Evolutionary conservation across 176 grass and related monocot species (phyloP), one percentile per base, ranked within the genome.

Genomic region (Rhynchospora pubera): DNA sequence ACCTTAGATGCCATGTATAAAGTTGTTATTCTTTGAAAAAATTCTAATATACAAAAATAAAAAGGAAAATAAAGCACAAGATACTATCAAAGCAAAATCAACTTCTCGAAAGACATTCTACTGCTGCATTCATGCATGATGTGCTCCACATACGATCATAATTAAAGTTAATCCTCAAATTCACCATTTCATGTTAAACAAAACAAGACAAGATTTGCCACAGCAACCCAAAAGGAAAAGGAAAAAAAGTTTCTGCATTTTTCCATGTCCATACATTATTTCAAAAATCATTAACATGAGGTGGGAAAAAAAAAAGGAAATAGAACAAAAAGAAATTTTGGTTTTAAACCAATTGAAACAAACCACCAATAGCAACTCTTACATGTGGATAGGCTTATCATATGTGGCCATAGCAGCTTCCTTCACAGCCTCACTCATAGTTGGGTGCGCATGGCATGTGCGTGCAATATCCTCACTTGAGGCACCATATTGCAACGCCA

Each of bases 361-460:
- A 80, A 80, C 42, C 24, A 46, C 60, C 42, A 77, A 51, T 14
- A 6, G 12, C 16, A 58, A 8, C 71, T 43, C 18, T 66, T 75
- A 89, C 23, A 94, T 92, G 77, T 94, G 94, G 66, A 97, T 92
- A 8, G 91, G 88, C 68, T 94, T 97, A 19, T 72, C 64, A 58
- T 90, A 94, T 16, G 90, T 94, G 5, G 93, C 85, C 88, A 97
- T 81, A 45, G 91, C 93, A 34, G 94, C 91, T 52, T 97, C 90
- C 86, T 97, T 94, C 84, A 94, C 70, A 75, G 94, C 94, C 81
- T 97, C 91, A 0, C 94, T 97, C 85, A 97, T 89, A 2, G 94
- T 97, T 0, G 94, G 94, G 75, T 94, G 91, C 0, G 94, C 90
- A n/a, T 97, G 91, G 44, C 94, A 97, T 64, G 94, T 94, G 12